Evolutionary conservation across 768 basidiomycete genomes (phyloP).

Genomic region (Suillus clintonianus): DNA sequence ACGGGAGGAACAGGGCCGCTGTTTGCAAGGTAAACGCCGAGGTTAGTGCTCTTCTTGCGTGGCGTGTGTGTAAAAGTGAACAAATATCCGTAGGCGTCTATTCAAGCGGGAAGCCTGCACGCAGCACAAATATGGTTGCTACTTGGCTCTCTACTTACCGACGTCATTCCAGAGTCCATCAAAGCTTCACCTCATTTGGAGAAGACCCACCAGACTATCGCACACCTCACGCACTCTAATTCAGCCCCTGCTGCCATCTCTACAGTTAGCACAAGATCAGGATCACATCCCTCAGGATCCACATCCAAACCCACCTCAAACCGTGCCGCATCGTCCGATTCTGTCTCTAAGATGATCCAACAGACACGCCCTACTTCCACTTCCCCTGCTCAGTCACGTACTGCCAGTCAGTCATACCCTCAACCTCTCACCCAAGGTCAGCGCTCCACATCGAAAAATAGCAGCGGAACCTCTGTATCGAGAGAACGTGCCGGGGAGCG

Average conservation of each 20-base stretch:
- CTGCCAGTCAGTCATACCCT: slow-evolving; percentile 1
- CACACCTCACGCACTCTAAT: slow-evolving; percentile 36
- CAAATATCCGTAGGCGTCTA: slow-evolving; percentile 47
- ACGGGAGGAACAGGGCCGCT: slow-evolving; percentile 47
- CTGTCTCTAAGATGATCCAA: slow-evolving; percentile 7
- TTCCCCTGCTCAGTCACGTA: slow-evolving; percentile 28
- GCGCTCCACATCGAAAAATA: slow-evolving; percentile 18
- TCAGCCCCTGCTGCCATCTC: slow-evolving; percentile 46
- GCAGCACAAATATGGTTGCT: slow-evolving; percentile 71
- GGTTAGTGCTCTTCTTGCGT: slow-evolving; percentile 30
- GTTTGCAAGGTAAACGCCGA: slow-evolving; percentile 50
- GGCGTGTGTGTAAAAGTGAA: neutral
- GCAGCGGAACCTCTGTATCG: slow-evolving; percentile 28
- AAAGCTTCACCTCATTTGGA: slow-evolving; percentile 21
- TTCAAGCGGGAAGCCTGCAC: slow-evolving; percentile 54
- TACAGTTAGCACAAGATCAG: slow-evolving; percentile 15
- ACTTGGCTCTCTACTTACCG: slow-evolving; percentile 55
- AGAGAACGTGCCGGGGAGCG: slow-evolving; percentile 18
- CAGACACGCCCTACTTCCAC: slow-evolving; percentile 14
- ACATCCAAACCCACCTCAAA: slow-evolving; percentile 23
- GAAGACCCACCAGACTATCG: slow-evolving; percentile 18
- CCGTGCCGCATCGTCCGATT: slow-evolving; percentile 29
- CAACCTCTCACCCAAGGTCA: slow-evolving; percentile 5
- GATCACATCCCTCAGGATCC: slow-evolving; percentile 10
- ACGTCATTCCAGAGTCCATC: slow-evolving; percentile 43